Percentiles rank a stretch among this genome's conserved stretches.
Evolutionary conservation across 1,284 basidiomycete genomes (phyloP).

Genomic region (Schizopora paradoxa): DNA sequence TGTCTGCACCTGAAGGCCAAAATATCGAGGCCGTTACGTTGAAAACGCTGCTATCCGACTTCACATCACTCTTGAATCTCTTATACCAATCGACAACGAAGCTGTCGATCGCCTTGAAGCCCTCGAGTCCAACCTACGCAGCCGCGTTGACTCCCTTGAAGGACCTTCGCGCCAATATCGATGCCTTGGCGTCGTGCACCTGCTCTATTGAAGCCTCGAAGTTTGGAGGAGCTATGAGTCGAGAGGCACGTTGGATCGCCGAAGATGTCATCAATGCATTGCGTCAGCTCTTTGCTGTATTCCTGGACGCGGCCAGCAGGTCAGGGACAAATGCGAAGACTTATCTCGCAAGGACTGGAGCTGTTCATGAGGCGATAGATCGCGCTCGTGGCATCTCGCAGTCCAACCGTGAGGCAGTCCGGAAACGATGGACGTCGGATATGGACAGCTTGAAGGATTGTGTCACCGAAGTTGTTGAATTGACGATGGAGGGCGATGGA

Average conservation of each 20-base stretch:
- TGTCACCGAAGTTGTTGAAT: conserved; percentile 49
- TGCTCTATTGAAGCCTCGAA: conserved; percentile 40
- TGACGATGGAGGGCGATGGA: conserved; percentile 26
- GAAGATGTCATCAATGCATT: conserved; percentile 44
- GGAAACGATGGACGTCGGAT: conserved; percentile 50
- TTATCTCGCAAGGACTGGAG: conserved; percentile 57
- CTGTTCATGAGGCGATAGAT: conserved; percentile 61
- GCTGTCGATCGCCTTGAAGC: conserved; percentile 59
- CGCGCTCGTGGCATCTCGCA: conserved; percentile 49
- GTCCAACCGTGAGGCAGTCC: conserved; percentile 57
- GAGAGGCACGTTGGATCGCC: conserved; percentile 40
- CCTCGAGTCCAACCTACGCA: conserved; percentile 48
- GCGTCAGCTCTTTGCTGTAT: conserved; percentile 35
- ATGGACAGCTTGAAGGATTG: conserved; percentile 57
- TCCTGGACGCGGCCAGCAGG: conserved; percentile 27
- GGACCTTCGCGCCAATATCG: conserved; percentile 49
- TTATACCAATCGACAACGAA: conserved; percentile 60
- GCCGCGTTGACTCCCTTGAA: conserved; percentile 52
- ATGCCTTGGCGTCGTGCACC: conserved; percentile 54
- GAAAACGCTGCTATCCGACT: conserved; percentile 33
- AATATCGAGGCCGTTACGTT: conserved; percentile 3
- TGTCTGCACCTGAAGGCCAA: background rate
- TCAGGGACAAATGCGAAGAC: conserved; percentile 14
- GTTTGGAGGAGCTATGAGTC: conserved; percentile 51
- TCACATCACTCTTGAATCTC: conserved; percentile 54